These are phyloP conservation scores for Lasiosphaeria miniovina DNA, from an alignment of 495 filamentous ascomycete genomes.

Conservation along the genomic window DNA sequence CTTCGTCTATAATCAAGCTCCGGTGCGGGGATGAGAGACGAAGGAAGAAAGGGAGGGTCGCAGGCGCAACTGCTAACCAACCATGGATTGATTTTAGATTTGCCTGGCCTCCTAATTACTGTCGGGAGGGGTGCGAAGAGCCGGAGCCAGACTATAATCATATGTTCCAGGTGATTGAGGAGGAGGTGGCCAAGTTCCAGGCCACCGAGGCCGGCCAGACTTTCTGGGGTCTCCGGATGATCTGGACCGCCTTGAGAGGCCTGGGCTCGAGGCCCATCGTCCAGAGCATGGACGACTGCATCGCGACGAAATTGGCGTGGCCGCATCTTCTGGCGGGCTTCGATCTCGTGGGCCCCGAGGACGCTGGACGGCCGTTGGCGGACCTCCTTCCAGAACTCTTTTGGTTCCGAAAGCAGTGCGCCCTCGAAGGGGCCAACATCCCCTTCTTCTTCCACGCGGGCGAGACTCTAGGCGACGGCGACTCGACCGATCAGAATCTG, in stretches of 20 bases:
- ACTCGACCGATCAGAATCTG: constrained; percentile 74
- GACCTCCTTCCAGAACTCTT: constrained; percentile 81
- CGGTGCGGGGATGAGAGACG: background rate
- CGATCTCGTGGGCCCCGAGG: constrained; percentile 86
- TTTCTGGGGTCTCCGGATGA: constrained; percentile 85
- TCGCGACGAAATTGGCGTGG: constrained; percentile 71
- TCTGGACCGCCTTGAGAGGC: constrained; percentile 74
- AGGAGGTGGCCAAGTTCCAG: constrained; percentile 77
- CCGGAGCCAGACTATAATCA: constrained; percentile 61
- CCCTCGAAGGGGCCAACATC: constrained; percentile 74
- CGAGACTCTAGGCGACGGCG: constrained; percentile 76
- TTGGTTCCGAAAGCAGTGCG: constrained; percentile 86
- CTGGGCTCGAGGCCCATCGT: constrained; percentile 64
- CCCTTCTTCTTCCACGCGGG: constrained; percentile 96
- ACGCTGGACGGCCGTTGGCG: constrained; percentile 67
- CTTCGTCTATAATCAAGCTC: too few species aligned
- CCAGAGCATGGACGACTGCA: constrained; percentile 79
- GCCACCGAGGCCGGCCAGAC: constrained; percentile 58
- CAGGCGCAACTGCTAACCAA: background rate
- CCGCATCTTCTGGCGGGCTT: constrained; percentile 81
- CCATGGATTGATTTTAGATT: constrained; percentile 33
- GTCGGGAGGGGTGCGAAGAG: constrained; percentile 53
- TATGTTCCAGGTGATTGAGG: constrained; percentile 66
- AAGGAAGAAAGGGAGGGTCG: background rate
- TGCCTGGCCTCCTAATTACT: constrained; percentile 61